Base-by-base conservation (phyloP, 2,329 filamentous ascomycete genomes). In the Monilinia vaccinii-corymbosi region DNA sequence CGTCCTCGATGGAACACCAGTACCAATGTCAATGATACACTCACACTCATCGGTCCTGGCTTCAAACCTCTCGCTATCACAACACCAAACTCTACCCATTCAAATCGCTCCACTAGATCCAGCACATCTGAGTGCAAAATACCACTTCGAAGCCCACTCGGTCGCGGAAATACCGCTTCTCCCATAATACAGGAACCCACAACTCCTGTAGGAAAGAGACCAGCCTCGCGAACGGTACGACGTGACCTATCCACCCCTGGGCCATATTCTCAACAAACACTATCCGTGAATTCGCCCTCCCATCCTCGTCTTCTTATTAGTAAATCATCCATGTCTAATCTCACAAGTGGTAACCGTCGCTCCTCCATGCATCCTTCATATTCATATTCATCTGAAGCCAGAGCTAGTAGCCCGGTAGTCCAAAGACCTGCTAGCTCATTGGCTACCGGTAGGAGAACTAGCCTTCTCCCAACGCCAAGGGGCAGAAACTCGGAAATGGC, bases 1-100 rank as follows among this genome's bases (percentile, higher is more conserved):
- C 83, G 87, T 55, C 89, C 89, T 4, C 81, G 84, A 61, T 94
- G 89, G 89, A 93, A 86, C 69, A 70, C 69, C 13, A 88, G 85
- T 34, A 82, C 84, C 7, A 90, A 87, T 67, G 80, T 82, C 5
- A 75, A 75, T 8, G 80, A 84, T 62, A 76, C 84, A n/a, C 79
- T 86, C 36, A 76, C 84, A n/a, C 79, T 86, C 36, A 81, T 82
- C n/a, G 84, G 85, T 31, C 85, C 88, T 71, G 83, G 83, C 70
- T 87, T 84, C 74, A 86, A 83, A 67, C 82, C 86, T 13, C 73
- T 86, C 13, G 81, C 74, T 40, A 73, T 83, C 48, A 84, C 81
- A 25, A 71, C 68, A 8, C 69, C 70, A 52, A 71, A 62, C n/a
- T 64, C 63, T 32, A 60, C 55, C 31, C 66, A 66, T 53, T 61